Evolutionary conservation across 495 filamentous ascomycete genomes (phyloP), one percentile per base, ranked within the genome.

Genomic region (Articulospora tetracladia): DNA sequence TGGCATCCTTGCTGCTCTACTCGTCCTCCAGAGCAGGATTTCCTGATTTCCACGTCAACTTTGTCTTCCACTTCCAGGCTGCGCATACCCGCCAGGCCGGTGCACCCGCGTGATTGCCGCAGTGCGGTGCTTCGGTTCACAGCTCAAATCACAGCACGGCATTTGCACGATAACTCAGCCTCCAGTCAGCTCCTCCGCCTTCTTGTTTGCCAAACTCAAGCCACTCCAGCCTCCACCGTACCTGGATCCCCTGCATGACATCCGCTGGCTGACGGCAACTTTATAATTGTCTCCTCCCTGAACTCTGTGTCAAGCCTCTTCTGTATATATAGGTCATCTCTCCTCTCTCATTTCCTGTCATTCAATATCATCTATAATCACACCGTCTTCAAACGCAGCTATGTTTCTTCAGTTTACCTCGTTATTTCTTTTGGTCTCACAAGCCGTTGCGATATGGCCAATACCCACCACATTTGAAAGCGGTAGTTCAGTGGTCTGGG

Each of bases 391-490:
- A 48, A 36, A 46, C 25, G 26, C 34, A 53, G 62, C 41, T 30
- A 64, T 64, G 61, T 63, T 46, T 47, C 63, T 26, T 47, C 24
- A 23, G 48, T 51, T 53, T 17, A 57, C 7, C 25, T 50, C 59
- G 24, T 24, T 64, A 44, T 36, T 58, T 53, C 26, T 47, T 57
- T 34, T 65, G 7, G 20, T 49, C 3, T 55, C 8, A 8, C 32
- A 48, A 47, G 61, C 55, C 23, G 32, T 61, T 15, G 86, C 85
- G 0, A 69, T 88, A 53, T 88, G 86, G 86, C 86, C 86, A 2
- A 71, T 79, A 8, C 86, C 86, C 12, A 63, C 69, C 41, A 74
- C 66, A 49, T 77, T 79, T 64, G 74, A 72, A 52, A 79, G 73
- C 56, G 86, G 86, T 10, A 73, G 72, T 59, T 74, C 74, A 3